Conservation (phyloP, 2,329 filamentous ascomycete genomes). For the Fusarium keratoplasticum region DNA sequence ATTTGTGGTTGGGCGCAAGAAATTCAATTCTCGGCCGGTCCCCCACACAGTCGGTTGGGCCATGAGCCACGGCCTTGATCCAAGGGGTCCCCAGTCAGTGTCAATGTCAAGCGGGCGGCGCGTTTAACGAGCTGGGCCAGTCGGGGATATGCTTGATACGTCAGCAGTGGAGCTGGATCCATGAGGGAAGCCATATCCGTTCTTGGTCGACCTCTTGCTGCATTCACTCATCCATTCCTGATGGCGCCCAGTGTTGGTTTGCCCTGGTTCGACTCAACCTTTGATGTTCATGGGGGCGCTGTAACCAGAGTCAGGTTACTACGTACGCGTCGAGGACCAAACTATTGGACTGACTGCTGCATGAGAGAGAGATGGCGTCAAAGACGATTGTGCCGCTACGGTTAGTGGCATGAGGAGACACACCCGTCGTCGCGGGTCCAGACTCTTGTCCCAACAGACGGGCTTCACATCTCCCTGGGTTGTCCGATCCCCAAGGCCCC, state of each 20-base stretch:
- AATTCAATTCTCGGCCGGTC: constrained; percentile 19
- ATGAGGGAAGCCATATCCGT: neutral
- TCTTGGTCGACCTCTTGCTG: neutral
- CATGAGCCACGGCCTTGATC: constrained; percentile 12
- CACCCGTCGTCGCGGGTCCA: constrained; percentile 31
- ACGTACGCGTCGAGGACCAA: neutral
- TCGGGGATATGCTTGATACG: constrained; percentile 33
- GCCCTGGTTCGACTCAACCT: neutral
- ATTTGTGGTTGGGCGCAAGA: constrained; percentile 22
- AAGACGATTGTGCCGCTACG: constrained; percentile 19
- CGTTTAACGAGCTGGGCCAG: constrained; percentile 7
- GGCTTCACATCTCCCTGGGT: neutral
- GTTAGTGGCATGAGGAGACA: constrained; percentile 35
- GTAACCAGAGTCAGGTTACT: constrained; percentile 7
- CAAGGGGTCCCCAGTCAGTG: constrained; percentile 6
- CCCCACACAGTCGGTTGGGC: constrained; percentile 33
- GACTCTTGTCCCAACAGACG: constrained; percentile 13
- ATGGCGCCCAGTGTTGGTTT: neutral
- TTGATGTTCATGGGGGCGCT: neutral
- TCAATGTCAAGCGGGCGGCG: constrained; percentile 12
- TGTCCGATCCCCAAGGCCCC: constrained; percentile 12
- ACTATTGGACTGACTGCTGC: constrained; percentile 30
- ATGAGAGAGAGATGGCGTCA: constrained; percentile 30
- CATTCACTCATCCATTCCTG: neutral
- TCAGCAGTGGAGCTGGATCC: constrained; percentile 35